Percentiles rank a stretch among this genome's conserved stretches.
Evolutionary conservation across 306 rosid genomes (phyloP).

Genomic region (Prunus kanzakura): DNA sequence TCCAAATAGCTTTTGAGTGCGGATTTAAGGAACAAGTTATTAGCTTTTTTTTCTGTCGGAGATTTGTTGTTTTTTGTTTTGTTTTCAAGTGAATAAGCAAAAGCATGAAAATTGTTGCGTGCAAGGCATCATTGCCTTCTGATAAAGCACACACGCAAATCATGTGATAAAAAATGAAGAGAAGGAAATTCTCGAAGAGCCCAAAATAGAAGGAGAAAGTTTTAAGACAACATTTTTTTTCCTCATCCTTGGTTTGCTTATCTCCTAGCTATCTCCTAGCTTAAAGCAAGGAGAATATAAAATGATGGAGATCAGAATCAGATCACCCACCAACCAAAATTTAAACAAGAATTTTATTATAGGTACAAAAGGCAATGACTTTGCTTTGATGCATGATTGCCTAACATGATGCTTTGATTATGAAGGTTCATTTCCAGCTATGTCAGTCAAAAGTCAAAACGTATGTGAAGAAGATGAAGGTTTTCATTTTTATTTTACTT

Average conservation of each 20-base stretch:
- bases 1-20: not conserved
- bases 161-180: not conserved
- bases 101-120: constrained; percentile 30
- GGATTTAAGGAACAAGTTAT: not conserved
- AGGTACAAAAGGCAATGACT: not conserved
- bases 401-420: not conserved
- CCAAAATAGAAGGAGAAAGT: not conserved
- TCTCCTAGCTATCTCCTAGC: not conserved
- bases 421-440: constrained; percentile 4
- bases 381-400: not conserved
- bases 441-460: not conserved
- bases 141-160: constrained; percentile 14
- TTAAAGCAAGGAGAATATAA: not conserved
- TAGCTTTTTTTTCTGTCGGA: not conserved
- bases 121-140: constrained; percentile 37
- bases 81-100: not conserved
- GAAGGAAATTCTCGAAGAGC: not conserved
- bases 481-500: not conserved
- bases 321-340: not conserved
- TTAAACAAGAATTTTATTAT: not conserved
- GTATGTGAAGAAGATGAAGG: not conserved
- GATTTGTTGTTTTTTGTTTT: not conserved
- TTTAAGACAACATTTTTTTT: not conserved
- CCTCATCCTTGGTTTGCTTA: not conserved
- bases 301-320: not conserved